Conservation (phyloP, 202 grass and related monocot species). For the Panicum hallii region DNA sequence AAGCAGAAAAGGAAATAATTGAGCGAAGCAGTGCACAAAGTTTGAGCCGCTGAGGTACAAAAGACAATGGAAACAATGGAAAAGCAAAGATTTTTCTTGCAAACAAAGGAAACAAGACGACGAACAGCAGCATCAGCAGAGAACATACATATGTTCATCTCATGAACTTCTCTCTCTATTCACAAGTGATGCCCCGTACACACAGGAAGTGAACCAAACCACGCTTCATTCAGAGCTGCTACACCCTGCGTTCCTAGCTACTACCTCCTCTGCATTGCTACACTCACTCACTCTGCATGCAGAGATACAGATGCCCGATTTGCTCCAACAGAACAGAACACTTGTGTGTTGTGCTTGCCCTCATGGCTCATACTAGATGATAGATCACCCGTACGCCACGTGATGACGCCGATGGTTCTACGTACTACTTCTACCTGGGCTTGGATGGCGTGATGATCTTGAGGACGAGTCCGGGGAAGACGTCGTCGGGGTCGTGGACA, state of each 20-base stretch:
- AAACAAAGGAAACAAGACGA: neutral
- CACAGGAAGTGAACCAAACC: neutral
- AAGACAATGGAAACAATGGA: too few species aligned
- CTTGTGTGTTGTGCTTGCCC: neutral
- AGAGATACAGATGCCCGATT: neutral
- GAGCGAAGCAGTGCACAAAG: too few species aligned
- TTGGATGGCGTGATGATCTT: constrained; percentile 67
- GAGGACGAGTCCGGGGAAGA: constrained; percentile 89
- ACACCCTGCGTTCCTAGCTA: neutral
- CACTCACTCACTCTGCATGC: neutral
- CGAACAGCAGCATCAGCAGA: neutral
- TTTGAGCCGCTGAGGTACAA: neutral
- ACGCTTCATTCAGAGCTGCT: neutral
- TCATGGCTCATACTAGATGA: neutral
- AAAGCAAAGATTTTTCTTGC: neutral
- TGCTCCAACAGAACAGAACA: neutral
- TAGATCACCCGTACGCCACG: too few species aligned
- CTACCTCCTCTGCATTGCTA: neutral
- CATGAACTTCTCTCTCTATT: neutral
- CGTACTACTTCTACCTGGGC: constrained; percentile 27
- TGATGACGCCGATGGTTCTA: too few species aligned
- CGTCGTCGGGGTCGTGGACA: constrained; percentile 90
- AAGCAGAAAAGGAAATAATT: too few species aligned
- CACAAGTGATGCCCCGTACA: neutral
- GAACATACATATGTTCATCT: neutral